Evolutionary conservation across 192 early-diverging fungal genomes (phyloP).

Genomic region (Haplosporangium gracile): DNA sequence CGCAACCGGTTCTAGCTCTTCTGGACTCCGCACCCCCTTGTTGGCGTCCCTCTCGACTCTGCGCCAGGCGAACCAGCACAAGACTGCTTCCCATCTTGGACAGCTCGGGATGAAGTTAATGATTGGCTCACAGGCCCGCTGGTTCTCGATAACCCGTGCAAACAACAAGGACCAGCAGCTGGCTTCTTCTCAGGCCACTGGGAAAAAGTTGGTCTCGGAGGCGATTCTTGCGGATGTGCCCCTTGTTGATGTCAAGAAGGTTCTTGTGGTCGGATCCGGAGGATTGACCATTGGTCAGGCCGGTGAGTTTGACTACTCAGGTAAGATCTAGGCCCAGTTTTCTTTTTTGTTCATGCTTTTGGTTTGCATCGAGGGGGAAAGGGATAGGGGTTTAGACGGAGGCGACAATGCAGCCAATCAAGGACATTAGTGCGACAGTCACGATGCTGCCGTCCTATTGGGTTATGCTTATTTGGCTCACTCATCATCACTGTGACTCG

Average conservation of each 20-base stretch:
- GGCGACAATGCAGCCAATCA: background rate
- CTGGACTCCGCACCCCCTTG: conserved; percentile 27
- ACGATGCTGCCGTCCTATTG: background rate
- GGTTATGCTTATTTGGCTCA: background rate
- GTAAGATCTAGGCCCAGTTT: conserved; percentile 51
- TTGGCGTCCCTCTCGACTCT: conserved; percentile 13
- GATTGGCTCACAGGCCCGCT: conserved; percentile 36
- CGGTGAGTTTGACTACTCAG: conserved; percentile 99
- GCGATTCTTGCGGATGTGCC: conserved; percentile 62
- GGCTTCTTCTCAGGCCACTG: background rate
- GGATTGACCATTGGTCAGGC: conserved; percentile 98
- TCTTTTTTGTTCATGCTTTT: background rate
- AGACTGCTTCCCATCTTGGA: conserved; percentile 1
- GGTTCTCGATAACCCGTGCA: conserved; percentile 37
- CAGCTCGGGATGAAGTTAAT: conserved; percentile 38
- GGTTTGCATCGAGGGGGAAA: background rate
- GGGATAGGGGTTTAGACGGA: too few relatives aligned
- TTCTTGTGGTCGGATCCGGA: conserved; percentile 95
- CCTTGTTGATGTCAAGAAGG: conserved; percentile 79
- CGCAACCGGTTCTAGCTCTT: background rate
- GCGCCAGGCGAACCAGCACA: conserved; percentile 26
- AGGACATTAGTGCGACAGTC: background rate
- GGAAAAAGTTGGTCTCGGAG: conserved; percentile 59
- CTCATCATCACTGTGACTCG: conserved; percentile 2
- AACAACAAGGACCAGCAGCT: conserved; percentile 17